Conservation (phyloP, 1,284 basidiomycete genomes). For the Sporisorium sorghi region DNA sequence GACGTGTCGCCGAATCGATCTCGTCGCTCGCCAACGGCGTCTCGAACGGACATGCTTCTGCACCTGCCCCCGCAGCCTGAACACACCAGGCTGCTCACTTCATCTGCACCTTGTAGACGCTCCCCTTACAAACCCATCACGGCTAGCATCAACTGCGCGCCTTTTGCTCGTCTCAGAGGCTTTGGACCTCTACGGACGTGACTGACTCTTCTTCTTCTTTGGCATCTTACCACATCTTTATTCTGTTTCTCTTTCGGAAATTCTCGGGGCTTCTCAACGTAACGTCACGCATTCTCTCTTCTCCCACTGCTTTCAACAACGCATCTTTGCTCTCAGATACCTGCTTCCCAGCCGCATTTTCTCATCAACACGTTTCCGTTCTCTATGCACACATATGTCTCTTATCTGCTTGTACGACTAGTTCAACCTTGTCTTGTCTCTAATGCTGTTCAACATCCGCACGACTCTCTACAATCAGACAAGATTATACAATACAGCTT, state of each 20-base stretch:
- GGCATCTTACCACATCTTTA: conserved; percentile 12
- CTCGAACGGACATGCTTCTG: conserved; percentile 27
- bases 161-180: conserved; percentile 2
- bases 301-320: conserved; percentile 53
- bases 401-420: conserved; percentile 51
- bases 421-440: conserved; percentile 54
- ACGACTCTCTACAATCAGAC: conserved; percentile 41
- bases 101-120: background rate
- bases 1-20: conserved; percentile 18
- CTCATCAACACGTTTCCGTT: conserved; percentile 15
- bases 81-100: background rate
- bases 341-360: conserved; percentile 17
- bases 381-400: conserved; percentile 9
- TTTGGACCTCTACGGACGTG: background rate
- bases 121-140: background rate
- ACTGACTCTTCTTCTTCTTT: conserved; percentile 1
- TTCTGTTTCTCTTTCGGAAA: conserved; percentile 34
- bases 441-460: conserved; percentile 53
- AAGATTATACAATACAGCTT: conserved; percentile 4
- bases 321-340: conserved; percentile 40
- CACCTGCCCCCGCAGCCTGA: conserved; percentile 24
- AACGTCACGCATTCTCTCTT: conserved; percentile 46
- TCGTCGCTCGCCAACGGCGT: conserved; percentile 38
- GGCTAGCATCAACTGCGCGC: conserved; percentile 48
- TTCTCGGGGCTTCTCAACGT: conserved; percentile 43